A percentile compares a stretch with the other conserved stretches of the same genome.
Conservation (phyloP, 768 basidiomycete genomes). For the Agrocybe chaxingu region DNA sequence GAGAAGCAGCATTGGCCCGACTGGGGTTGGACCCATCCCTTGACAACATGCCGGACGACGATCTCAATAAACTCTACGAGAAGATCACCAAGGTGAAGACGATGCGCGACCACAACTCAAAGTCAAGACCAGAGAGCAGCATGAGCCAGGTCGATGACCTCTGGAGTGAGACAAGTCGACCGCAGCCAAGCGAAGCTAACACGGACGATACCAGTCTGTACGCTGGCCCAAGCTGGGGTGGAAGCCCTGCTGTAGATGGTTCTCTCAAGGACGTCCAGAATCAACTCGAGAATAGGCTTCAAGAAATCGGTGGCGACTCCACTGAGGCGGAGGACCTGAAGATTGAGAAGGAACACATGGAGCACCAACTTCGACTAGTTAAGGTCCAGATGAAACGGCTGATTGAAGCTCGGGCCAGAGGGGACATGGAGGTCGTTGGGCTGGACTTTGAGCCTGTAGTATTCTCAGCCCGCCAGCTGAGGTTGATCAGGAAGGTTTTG, state of each 20-base stretch:
- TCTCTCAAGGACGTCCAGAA: conserved; percentile 69
- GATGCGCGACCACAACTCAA: conserved; percentile 76
- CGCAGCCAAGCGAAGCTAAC: conserved; percentile 68
- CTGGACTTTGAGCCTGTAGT: conserved; percentile 75
- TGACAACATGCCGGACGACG: conserved; percentile 91
- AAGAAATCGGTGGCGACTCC: conserved; percentile 49
- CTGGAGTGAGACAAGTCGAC: conserved; percentile 88
- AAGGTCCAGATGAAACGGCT: conserved; percentile 80
- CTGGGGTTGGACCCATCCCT: conserved; percentile 86
- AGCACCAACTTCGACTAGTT: conserved; percentile 79
- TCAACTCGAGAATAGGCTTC: conserved; percentile 71
- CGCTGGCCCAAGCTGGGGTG: conserved; percentile 46
- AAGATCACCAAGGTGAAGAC: conserved; percentile 92
- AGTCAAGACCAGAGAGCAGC: conserved; percentile 87
- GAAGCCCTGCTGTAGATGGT: conserved; percentile 66
- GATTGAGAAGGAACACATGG: conserved; percentile 91
- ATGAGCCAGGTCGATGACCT: conserved; percentile 82
- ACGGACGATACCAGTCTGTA: conserved; percentile 91
- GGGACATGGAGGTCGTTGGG: conserved; percentile 65
- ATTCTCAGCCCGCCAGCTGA: conserved; percentile 78
- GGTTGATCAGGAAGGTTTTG: conserved; percentile 78
- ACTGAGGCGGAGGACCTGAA: conserved; percentile 82
- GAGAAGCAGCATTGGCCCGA: conserved; percentile 87
- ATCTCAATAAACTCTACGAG: conserved; percentile 90
- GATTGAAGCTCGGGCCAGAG: conserved; percentile 70